Evolutionary conservation across 2,329 filamentous ascomycete species (phyloP).

Genomic region (Venturiaceae sp.): DNA sequence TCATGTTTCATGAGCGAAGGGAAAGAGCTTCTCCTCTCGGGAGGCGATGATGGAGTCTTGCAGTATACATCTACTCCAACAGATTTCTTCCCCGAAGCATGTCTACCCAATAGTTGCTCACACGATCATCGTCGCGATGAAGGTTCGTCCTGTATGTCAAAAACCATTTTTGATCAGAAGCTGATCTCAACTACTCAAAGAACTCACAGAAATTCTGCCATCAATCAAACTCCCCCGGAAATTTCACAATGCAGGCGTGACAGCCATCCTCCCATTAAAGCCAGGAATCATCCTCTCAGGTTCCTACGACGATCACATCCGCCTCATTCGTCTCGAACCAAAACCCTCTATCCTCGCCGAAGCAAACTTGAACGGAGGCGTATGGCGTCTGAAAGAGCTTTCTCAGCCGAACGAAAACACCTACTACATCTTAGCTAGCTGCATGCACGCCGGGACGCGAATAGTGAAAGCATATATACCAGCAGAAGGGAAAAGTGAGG

Average conservation of each 20-base stretch:
- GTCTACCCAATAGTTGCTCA: neutral
- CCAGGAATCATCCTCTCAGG: conserved; percentile 65
- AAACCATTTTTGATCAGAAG: too few relatives aligned
- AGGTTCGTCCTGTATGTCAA: too few relatives aligned
- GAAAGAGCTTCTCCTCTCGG: conserved; percentile 48
- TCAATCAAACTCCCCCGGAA: conserved; percentile 23
- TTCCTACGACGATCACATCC: conserved; percentile 80
- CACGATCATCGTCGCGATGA: too few relatives aligned
- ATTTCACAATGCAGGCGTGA: conserved; percentile 74
- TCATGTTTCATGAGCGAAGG: conserved; percentile 39
- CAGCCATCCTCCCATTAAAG: conserved; percentile 65
- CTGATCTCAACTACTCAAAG: conserved; percentile 6
- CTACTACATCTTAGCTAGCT: conserved; percentile 61
- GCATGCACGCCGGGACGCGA: conserved; percentile 81
- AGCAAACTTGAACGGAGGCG: conserved; percentile 62
- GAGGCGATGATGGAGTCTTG: conserved; percentile 65
- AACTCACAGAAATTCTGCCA: neutral
- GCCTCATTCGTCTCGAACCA: conserved; percentile 45
- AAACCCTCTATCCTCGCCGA: conserved; percentile 50
- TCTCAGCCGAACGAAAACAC: conserved; percentile 10
- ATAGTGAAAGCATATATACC: conserved; percentile 48
- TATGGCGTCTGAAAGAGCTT: conserved; percentile 59
- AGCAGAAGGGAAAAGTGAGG: conserved; percentile 30
- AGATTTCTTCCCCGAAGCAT: conserved; percentile 12
- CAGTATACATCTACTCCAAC: conserved; percentile 9